Base-by-base conservation (phyloP, 176 grass and related monocot species). In the Paspalum vaginatum region DNA sequence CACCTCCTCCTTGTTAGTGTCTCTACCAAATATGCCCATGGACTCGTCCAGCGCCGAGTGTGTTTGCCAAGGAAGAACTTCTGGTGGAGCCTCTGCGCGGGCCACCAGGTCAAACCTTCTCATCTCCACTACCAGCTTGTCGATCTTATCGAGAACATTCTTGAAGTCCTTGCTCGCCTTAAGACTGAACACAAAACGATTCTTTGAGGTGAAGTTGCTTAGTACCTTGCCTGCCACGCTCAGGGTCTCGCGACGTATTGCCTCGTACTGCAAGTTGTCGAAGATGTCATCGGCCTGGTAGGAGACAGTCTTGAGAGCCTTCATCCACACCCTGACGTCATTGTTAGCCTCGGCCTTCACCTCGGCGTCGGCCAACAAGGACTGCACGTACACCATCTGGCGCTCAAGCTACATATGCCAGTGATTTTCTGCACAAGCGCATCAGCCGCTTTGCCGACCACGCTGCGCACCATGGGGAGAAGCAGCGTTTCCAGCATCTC, bases 1-100 rank as follows among this genome's bases (percentile, higher is more conserved):
- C 17, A 90, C 21, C 11, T 51, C 8, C 16, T 61, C 51, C 26
- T 83, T 86, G n/a, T 90, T 83, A 2, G 53, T 4, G 2, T 53
- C 73, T 69, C 83, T 47, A 6, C 75, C 79, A 3, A 76, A 5
- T 0, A 80, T 55, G 2, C 53, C 61, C 0, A 0, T 0, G 2
- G n/a, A 58, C 4, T 75, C 80, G 5, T 50, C 68, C 2, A 80
- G 15, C 55, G 7, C 7, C 0, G 79, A 86, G 45, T 76, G 53
- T 0, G 75, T 79, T 38, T 55, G 49, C 64, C 9, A 42, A 56
- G 11, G 63, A 61, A 26, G 38, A 69, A 42, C 12, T 16, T 45
- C 32, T 32, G 3, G 14, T 0, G 38, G 70, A 1, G 4, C 15
- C 8, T 43, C 60, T 0, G 14, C 0, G 0, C 13, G 45, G 5